Evolutionary conservation across 164 flowering plant genomes (phyloP).

Genomic region (Aristolochia contorta): DNA sequence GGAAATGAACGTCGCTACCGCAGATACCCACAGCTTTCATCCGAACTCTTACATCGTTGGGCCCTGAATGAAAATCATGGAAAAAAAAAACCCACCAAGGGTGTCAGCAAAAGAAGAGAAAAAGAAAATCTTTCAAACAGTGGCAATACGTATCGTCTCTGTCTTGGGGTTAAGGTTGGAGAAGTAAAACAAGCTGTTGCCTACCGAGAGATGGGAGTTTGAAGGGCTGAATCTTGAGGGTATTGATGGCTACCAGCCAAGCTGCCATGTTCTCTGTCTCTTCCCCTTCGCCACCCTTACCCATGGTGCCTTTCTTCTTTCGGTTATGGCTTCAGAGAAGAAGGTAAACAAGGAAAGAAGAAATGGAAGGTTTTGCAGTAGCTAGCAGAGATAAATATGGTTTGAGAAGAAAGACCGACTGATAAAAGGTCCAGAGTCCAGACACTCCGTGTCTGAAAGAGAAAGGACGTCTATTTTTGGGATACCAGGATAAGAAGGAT

Average conservation of each 20-base stretch:
- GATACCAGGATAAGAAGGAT: too few relatives aligned
- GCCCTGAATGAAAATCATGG: constrained; percentile 29
- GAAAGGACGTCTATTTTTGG: too few relatives aligned
- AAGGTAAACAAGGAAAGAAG: neutral
- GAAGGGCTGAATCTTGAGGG: constrained; percentile 81
- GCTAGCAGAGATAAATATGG: too few relatives aligned
- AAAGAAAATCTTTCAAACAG: neutral
- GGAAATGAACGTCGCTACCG: constrained; percentile 95
- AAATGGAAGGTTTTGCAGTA: too few relatives aligned
- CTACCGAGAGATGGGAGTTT: constrained; percentile 84
- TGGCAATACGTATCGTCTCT: neutral
- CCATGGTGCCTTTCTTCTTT: constrained; percentile 14
- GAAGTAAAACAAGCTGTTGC: constrained; percentile 6
- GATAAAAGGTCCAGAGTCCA: too few relatives aligned
- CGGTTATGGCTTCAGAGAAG: neutral
- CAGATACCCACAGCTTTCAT: constrained; percentile 98
- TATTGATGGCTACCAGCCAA: constrained; percentile 77
- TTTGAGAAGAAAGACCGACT: too few relatives aligned
- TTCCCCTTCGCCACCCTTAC: constrained; percentile 41
- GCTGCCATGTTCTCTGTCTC: constrained; percentile 83
- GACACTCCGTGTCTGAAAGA: too few relatives aligned
- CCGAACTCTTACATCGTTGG: constrained; percentile 71
- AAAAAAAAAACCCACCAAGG: neutral
- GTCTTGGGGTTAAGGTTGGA: neutral
- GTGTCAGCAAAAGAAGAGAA: neutral